Evolutionary conservation across 805 yeast genomes (phyloP).

Genomic region (Schwanniomyces sp.): DNA sequence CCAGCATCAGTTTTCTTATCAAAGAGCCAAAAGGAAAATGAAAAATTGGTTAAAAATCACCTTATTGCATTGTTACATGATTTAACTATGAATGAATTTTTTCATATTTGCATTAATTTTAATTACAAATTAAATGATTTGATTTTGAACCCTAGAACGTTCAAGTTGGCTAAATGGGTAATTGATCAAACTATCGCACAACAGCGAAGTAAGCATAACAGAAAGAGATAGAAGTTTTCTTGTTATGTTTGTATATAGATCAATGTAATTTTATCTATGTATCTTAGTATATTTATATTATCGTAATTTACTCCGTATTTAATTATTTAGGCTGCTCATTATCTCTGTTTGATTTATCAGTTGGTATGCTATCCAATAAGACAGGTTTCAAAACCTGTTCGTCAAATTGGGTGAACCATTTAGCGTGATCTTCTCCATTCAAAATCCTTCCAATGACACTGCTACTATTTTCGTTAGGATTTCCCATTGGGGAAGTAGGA

Average conservation of each 20-base stretch:
- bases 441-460: constrained; percentile 43
- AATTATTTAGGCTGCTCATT: neutral
- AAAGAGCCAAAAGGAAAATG: constrained; percentile 18
- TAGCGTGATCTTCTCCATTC: constrained; percentile 70
- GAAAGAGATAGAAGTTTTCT: neutral
- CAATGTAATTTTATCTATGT: neutral
- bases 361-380: constrained; percentile 61
- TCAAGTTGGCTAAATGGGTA: constrained; percentile 71
- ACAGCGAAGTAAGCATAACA: constrained; percentile 11
- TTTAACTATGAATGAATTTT: constrained; percentile 61
- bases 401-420: constrained; percentile 92
- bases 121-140: constrained; percentile 65
- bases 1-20: constrained; percentile 50
- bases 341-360: constrained; percentile 3
- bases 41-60: constrained; percentile 26
- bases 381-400: constrained; percentile 93
- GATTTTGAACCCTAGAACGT: constrained; percentile 60
- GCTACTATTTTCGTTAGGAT: constrained; percentile 3
- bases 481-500: constrained; percentile 2
- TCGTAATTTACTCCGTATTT: neutral
- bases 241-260: neutral
- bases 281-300: neutral
- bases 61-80: constrained; percentile 60
- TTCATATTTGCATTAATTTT: constrained; percentile 62
- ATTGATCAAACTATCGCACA: constrained; percentile 62